Percentiles rank a stretch among this genome's conserved stretches.
phyloP scores from a whole-genome alignment of 352 stramenopile genomes.

The Thraustochytrium striatum region DNA sequence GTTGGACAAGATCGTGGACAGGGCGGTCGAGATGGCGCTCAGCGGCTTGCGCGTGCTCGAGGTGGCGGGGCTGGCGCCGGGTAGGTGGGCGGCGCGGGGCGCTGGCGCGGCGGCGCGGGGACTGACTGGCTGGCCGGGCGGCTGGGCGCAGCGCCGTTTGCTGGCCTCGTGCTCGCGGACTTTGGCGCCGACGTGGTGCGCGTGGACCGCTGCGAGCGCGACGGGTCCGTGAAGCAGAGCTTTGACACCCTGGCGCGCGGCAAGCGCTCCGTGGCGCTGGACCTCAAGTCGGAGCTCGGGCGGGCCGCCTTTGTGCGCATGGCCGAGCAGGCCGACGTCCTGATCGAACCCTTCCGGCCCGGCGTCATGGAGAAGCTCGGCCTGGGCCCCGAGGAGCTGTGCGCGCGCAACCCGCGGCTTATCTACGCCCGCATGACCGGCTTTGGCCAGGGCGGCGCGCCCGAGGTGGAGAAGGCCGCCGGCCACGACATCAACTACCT shows the following conservation, averaged over 20 bases:
- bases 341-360: slow-evolving; percentile 49
- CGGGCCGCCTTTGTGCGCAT: slow-evolving; percentile 42
- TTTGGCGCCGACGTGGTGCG: slow-evolving; percentile 50
- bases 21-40: too few relatives aligned
- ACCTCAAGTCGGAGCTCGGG: slow-evolving; percentile 49
- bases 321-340: slow-evolving; percentile 29
- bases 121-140: too few relatives aligned
- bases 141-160: slow-evolving; percentile 49
- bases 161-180: slow-evolving; percentile 50
- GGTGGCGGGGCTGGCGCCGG: too few relatives aligned
- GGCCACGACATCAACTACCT: slow-evolving; percentile 57
- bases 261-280: slow-evolving; percentile 47
- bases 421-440: slow-evolving; percentile 51
- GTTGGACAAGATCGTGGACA: too few relatives aligned
- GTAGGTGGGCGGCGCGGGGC: too few relatives aligned
- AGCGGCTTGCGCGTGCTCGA: too few relatives aligned
- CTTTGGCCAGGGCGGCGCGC: slow-evolving; percentile 47
- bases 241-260: slow-evolving; percentile 46
- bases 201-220: slow-evolving; percentile 15
- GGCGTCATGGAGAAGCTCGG: slow-evolving; percentile 46
- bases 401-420: slow-evolving; percentile 8
- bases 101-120: too few relatives aligned
- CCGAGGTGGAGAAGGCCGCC: slow-evolving; percentile 42
- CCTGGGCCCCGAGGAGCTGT: slow-evolving; percentile 43
- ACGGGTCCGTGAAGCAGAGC: not conserved